Percentiles rank a stretch among this genome's conserved stretches.
phyloP scores from a whole-genome alignment of 495 filamentous ascomycete species.

The Penicillium canariense region DNA sequence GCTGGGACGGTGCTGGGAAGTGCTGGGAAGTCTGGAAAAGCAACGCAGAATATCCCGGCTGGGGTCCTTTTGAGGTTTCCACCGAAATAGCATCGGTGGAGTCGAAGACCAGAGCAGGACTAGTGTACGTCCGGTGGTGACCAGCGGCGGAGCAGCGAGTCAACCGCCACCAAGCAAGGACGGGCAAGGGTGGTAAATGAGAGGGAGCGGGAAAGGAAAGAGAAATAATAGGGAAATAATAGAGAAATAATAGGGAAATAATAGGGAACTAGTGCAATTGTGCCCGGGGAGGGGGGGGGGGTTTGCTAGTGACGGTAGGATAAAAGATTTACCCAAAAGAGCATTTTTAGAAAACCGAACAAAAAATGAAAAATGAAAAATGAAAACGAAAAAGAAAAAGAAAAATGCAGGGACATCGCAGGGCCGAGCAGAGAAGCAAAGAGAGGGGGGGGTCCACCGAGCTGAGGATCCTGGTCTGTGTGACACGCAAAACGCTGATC shows the following conservation, averaged over 20 bases:
- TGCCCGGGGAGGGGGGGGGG: not conserved
- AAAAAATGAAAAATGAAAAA: not conserved
- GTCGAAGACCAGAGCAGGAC: not conserved
- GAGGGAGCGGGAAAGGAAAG: not conserved
- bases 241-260: no score
- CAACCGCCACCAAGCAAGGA: conserved; percentile 35
- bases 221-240: not conserved
- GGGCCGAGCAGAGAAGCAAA: no score
- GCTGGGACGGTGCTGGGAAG: not conserved
- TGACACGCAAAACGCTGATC: conserved; percentile 31
- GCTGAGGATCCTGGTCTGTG: conserved; percentile 32
- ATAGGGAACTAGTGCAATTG: not conserved
- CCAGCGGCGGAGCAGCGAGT: conserved; percentile 20
- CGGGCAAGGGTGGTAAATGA: not conserved
- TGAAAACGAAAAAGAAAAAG: conserved; percentile 6
- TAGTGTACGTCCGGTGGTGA: not conserved
- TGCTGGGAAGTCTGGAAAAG: not conserved
- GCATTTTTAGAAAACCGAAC: conserved; percentile 2
- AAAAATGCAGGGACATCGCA: conserved; percentile 21
- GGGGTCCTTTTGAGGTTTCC: not conserved
- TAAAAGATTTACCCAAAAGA: not conserved
- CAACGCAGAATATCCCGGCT: not conserved
- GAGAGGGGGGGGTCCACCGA: conserved; percentile 25
- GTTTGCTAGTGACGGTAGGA: no score
- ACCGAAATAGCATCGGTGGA: not conserved